Evolutionary conservation across 2,329 filamentous ascomycete species (phyloP).

Genomic region (Knufia fluminis): DNA sequence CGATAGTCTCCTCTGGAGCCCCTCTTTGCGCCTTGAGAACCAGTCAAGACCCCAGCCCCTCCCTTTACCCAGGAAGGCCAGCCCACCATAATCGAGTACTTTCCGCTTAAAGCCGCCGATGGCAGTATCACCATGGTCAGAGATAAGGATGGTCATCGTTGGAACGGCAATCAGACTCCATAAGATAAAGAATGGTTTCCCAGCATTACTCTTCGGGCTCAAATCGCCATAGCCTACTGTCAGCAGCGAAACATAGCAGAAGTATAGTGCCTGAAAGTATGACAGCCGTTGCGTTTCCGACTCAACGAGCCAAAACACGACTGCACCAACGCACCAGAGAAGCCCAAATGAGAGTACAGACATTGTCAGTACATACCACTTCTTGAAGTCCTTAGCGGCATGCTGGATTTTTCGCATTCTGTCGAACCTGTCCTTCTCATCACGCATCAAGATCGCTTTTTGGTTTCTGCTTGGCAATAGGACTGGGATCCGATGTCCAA

Average conservation of each 20-base stretch:
- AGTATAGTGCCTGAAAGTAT: conserved; percentile 79
- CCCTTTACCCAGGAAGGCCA: conserved; percentile 54
- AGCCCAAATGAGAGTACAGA: conserved; percentile 60
- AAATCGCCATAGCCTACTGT: conserved; percentile 84
- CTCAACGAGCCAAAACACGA: conserved; percentile 61
- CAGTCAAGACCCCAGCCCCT: conserved; percentile 7
- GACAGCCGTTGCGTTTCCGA: conserved; percentile 45
- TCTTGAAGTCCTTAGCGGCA: conserved; percentile 53
- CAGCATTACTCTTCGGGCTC: conserved; percentile 65
- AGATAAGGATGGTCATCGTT: conserved; percentile 78
- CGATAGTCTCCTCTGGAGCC: conserved; percentile 2
- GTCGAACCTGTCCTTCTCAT: conserved; percentile 62
- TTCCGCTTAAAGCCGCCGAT: conserved; percentile 57
- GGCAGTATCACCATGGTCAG: conserved; percentile 74
- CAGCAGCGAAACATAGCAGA: conserved; percentile 70
- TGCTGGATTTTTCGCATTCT: conserved; percentile 74
- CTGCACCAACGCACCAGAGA: conserved; percentile 72
- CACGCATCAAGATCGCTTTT: conserved; percentile 44
- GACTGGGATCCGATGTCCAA: background rate
- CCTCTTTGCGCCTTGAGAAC: conserved; percentile 5
- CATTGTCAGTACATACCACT: conserved; percentile 63
- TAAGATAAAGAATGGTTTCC: conserved; percentile 82
- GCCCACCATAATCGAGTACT: conserved; percentile 53
- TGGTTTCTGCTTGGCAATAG: background rate
- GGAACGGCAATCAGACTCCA: conserved; percentile 82